These are phyloP conservation scores for Pseudevernia furfuracea DNA, from an alignment of 495 filamentous ascomycete species.

Conservation along the genomic window DNA sequence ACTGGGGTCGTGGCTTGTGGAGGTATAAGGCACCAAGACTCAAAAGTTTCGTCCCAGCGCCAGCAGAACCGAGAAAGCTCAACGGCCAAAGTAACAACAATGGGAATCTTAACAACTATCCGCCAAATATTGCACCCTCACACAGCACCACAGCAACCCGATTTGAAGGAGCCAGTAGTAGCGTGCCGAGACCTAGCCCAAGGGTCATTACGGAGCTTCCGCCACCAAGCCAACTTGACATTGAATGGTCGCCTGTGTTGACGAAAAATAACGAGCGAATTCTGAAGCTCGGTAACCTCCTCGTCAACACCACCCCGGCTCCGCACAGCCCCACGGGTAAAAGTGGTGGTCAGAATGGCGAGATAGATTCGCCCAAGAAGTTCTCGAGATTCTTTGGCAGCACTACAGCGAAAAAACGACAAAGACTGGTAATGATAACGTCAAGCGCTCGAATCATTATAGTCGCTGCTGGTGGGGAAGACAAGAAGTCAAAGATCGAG, in stretches of 20 bases:
- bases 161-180: conserved; percentile 39
- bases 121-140: conserved; percentile 38
- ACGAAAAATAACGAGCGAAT: conserved; percentile 89
- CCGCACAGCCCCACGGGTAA: conserved; percentile 61
- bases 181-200: conserved; percentile 54
- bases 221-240: conserved; percentile 91
- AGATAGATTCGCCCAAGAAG: conserved; percentile 64
- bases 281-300: conserved; percentile 82
- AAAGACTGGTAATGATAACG: conserved; percentile 92
- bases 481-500: conserved; percentile 91
- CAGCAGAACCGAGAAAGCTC: conserved; percentile 75
- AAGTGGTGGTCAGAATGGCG: conserved; percentile 47
- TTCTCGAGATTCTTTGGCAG: conserved; percentile 89
- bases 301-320: conserved; percentile 67
- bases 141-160: conserved; percentile 34
- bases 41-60: conserved; percentile 74
- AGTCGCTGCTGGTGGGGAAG: conserved; percentile 86
- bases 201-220: conserved; percentile 91
- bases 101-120: conserved; percentile 32
- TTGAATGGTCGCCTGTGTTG: conserved; percentile 97
- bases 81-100: conserved; percentile 45
- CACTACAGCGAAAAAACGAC: conserved; percentile 81
- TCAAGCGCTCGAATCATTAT: conserved; percentile 82
- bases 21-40: conserved; percentile 82
- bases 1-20: conserved; percentile 83